A percentile compares a stretch with the other conserved stretches of the same genome.
Evolutionary conservation across 768 basidiomycete genomes (phyloP).

Genomic region (Rhizopogon roseolus): DNA sequence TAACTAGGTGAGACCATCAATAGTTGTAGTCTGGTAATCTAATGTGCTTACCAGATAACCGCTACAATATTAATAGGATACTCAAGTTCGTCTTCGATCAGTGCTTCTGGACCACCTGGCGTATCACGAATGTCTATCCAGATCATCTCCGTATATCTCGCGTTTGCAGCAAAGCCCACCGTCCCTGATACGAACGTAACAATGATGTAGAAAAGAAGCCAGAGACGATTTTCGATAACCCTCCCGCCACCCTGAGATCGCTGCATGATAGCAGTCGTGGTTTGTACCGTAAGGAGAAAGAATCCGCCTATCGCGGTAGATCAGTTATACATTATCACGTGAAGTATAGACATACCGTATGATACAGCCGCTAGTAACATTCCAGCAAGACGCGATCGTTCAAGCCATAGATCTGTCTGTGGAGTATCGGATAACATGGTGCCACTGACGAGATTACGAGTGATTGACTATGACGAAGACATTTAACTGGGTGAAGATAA

Average conservation of each 20-base stretch:
- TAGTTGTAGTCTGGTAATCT: not conserved
- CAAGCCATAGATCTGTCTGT: slow-evolving; percentile 20
- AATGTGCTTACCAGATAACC: not conserved
- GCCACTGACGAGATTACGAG: not conserved
- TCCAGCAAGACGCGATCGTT: slow-evolving; percentile 21
- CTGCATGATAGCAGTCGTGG: not conserved
- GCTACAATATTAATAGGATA: not conserved
- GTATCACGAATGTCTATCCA: slow-evolving; percentile 17
- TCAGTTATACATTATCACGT: not conserved
- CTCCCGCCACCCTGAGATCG: not conserved
- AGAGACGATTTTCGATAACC: not conserved
- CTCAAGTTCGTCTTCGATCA: not conserved
- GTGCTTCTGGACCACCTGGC: not conserved
- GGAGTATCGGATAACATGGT: slow-evolving; percentile 15
- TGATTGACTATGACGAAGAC: not conserved
- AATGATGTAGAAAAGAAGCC: not conserved
- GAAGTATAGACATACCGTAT: slow-evolving; percentile 11
- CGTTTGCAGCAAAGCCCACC: slow-evolving; percentile 11
- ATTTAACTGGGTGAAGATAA: not conserved
- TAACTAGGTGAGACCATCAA: not conserved
- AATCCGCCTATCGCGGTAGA: slow-evolving; percentile 10
- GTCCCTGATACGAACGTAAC: slow-evolving; percentile 12
- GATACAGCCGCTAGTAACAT: slow-evolving; percentile 14
- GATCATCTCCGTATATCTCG: slow-evolving; percentile 17
- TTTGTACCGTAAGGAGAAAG: not conserved